Base-by-base conservation (phyloP, 176 grass and related monocot species). In the Bromus sterilis region DNA sequence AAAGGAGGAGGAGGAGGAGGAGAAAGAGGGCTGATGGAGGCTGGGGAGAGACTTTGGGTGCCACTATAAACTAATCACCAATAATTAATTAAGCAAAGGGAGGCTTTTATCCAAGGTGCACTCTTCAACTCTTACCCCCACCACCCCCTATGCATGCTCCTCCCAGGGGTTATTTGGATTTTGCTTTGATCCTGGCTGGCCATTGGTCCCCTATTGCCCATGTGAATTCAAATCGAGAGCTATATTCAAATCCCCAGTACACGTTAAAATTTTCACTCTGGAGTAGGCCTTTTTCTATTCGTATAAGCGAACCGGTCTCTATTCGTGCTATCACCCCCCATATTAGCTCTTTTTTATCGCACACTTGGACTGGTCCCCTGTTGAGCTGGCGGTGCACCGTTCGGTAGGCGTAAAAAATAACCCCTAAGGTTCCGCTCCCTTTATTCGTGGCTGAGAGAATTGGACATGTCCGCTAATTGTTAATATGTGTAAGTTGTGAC, bases 161-260 rank as follows among this genome's bases (percentile, higher is more conserved):
- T 82, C 43, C 78, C 18, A 33, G 16, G 55, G 82, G 56, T 77
- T 78, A 56, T 82, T 82, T 78, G 34, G 72, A 44, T 71, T 71
- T 62, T 41, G 65, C 48, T 74, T 6, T 78, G 80, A 26, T 71
- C 78, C 78, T 73, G 30, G 62, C 20, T 68, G 56, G 4, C 4
- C 40, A 48, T 26, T 49, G 88, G 79, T 86, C 79, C 79, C 86
- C 42, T 18, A 1, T 21, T 26, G 26, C 74, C 56, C 88, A 78
- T 90, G 79, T 90, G 88, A 90, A 86, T 86, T 90, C 74, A 68
- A 82, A 85, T 25, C 12, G 3, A 0, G 9, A 2, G 11, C 5
- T 62, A 34, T 72, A 81, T 58, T 81, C 29, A 28, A 71, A 29
- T 71, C 4, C 2, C 4, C 14, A 6, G 40, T 30, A 24, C 53